Percentiles rank a stretch among this genome's conserved stretches.
Evolutionary conservation across 179 eudicot species (phyloP).

Genomic region (Beta lomatogona): DNA sequence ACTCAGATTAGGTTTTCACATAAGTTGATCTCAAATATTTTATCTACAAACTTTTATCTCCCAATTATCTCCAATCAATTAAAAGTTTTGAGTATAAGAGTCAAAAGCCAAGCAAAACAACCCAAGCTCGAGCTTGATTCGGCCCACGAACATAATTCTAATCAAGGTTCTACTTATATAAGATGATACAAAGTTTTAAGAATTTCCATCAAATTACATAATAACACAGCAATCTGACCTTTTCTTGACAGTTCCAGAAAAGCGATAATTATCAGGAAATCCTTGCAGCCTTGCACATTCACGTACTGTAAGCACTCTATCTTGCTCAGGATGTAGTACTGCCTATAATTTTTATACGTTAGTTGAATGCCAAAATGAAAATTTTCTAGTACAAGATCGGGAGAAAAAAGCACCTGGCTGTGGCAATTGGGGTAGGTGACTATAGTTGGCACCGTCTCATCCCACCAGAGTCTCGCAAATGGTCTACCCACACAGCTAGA

Average conservation of each 20-base stretch:
- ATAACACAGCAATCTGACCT: conserved; percentile 31
- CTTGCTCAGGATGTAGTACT: conserved; percentile 51
- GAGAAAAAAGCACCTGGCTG: conserved; percentile 39
- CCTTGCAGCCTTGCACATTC: conserved; percentile 59
- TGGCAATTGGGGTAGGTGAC: conserved; percentile 46
- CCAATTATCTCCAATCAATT: too few species aligned
- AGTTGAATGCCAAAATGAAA: conserved; percentile 12
- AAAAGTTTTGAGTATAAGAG: too few species aligned
- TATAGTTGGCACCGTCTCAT: conserved; percentile 45
- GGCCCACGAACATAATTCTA: too few species aligned
- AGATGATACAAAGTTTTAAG: background rate
- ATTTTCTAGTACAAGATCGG: background rate
- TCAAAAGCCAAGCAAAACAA: too few species aligned
- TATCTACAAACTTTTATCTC: too few species aligned
- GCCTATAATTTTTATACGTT: conserved; percentile 29
- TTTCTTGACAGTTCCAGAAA: conserved; percentile 52
- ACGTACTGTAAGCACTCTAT: conserved; percentile 47
- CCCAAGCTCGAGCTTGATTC: too few species aligned
- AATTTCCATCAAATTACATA: background rate
- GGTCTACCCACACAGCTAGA: conserved; percentile 34
- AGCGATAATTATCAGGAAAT: conserved; percentile 49
- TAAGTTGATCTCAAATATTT: too few species aligned
- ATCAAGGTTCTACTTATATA: background rate
- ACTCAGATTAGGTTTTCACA: too few species aligned
- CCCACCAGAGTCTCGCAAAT: conserved; percentile 60